Conservation (phyloP, 176 grass and related monocot species). For the Secale cereale region DNA sequence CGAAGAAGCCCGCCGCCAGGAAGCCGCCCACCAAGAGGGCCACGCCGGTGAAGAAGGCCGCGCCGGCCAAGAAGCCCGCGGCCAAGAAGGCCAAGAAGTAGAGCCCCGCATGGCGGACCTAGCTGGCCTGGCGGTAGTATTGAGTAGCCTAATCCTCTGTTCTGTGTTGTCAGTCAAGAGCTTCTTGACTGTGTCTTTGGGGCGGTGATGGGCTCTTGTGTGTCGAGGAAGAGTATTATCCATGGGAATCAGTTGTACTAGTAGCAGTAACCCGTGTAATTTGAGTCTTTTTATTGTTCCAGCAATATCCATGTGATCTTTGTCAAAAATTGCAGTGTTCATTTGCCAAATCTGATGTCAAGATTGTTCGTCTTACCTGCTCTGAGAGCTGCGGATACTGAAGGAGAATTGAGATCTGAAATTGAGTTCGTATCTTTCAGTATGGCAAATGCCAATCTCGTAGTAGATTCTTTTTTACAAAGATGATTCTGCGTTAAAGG, state of each 20-base stretch:
- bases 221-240: too few relatives aligned
- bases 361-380: too few relatives aligned
- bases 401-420: neutral
- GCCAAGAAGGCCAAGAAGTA: slow-evolving; percentile 64
- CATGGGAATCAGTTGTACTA: neutral
- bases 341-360: too few relatives aligned
- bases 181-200: neutral
- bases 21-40: neutral
- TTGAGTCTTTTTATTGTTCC: neutral
- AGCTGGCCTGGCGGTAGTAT: neutral
- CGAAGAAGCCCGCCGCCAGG: neutral
- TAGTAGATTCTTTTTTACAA: too few relatives aligned
- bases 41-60: neutral
- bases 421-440: neutral
- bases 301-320: neutral
- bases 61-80: slow-evolving; percentile 1
- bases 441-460: too few relatives aligned
- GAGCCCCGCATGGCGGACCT: neutral
- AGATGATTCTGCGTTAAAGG: too few relatives aligned
- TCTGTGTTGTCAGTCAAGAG: neutral
- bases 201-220: too few relatives aligned
- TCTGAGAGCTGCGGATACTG: too few relatives aligned
- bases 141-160: neutral
- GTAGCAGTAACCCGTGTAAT: neutral
- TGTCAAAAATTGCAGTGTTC: too few relatives aligned